Evolutionary conservation across 108 stramenopile genomes (phyloP).

Genomic region (Bacterosira constricta): DNA sequence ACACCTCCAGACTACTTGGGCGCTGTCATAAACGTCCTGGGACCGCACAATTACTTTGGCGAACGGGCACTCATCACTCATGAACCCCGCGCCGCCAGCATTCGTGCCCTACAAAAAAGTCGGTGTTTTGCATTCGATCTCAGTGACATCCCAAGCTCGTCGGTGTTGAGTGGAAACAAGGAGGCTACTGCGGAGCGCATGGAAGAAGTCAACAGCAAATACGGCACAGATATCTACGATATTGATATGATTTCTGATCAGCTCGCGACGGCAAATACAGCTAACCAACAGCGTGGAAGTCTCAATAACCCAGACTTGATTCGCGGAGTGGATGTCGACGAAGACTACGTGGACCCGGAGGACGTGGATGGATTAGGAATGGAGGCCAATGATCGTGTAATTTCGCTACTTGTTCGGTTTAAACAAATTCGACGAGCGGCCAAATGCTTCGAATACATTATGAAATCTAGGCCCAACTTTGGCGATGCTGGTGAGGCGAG

Average conservation of each 20-base stretch:
- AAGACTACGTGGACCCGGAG: slow-evolving; percentile 19
- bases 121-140: slow-evolving; percentile 73
- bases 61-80: slow-evolving; percentile 90
- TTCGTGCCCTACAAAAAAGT: slow-evolving; percentile 70
- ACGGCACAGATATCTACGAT: slow-evolving; percentile 65
- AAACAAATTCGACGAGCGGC: slow-evolving; percentile 74
- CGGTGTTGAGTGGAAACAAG: slow-evolving; percentile 69
- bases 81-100: slow-evolving; percentile 89
- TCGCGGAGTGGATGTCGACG: slow-evolving; percentile 73
- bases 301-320: slow-evolving; percentile 59
- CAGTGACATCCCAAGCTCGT: slow-evolving; percentile 72
- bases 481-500: slow-evolving; percentile 64
- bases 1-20: slow-evolving; percentile 69
- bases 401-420: slow-evolving; percentile 60
- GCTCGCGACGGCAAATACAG: slow-evolving; percentile 48
- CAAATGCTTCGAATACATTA: slow-evolving; percentile 82
- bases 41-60: slow-evolving; percentile 83
- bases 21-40: slow-evolving; percentile 75
- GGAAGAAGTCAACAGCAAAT: slow-evolving; percentile 67
- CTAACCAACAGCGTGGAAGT: slow-evolving; percentile 58
- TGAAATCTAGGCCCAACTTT: slow-evolving; percentile 63
- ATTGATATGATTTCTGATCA: slow-evolving; percentile 53
- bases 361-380: background rate
- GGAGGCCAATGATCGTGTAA: slow-evolving; percentile 27
- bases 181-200: slow-evolving; percentile 47